These are phyloP conservation scores for Fraxinus anomala DNA, from an alignment of 257 asterid genomes.

Conservation along the genomic window DNA sequence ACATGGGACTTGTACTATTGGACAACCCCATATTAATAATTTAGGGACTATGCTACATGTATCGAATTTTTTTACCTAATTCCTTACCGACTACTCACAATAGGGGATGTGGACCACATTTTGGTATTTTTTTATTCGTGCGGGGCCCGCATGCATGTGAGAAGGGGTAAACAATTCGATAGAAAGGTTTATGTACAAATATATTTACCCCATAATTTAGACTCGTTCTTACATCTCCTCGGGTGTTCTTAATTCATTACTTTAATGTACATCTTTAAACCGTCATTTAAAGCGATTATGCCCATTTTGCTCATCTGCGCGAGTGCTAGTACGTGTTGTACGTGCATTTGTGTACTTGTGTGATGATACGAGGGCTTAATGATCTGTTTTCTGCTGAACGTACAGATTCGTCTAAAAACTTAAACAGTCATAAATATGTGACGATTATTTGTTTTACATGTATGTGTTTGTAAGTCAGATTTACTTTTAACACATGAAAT, in stretches of 20 bases:
- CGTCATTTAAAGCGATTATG: neutral
- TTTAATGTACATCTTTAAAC: neutral
- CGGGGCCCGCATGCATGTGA: too few relatives aligned
- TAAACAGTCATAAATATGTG: too few relatives aligned
- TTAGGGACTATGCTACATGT: slow-evolving; percentile 1
- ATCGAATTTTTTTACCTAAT: too few relatives aligned
- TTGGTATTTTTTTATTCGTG: too few relatives aligned
- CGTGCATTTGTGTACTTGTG: too few relatives aligned
- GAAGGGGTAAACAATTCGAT: too few relatives aligned
- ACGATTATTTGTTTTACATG: too few relatives aligned
- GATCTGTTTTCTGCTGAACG: neutral
- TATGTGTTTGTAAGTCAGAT: neutral
- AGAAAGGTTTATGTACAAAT: too few relatives aligned
- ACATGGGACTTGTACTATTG: slow-evolving; percentile 52
- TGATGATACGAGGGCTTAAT: too few relatives aligned
- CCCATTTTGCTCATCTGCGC: neutral
- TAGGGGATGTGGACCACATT: too few relatives aligned
- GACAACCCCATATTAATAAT: slow-evolving; percentile 35
- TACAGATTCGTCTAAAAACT: too few relatives aligned
- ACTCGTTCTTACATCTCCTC: slow-evolving; percentile 16
- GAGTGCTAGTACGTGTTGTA: neutral
- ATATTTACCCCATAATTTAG: slow-evolving; percentile 18
- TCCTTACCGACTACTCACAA: too few relatives aligned
- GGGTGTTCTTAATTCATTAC: slow-evolving; percentile 14
- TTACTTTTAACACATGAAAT: neutral